Conservation (phyloP, 164 flowering plant species). For the grape (Vitis vinifera) region DNA sequence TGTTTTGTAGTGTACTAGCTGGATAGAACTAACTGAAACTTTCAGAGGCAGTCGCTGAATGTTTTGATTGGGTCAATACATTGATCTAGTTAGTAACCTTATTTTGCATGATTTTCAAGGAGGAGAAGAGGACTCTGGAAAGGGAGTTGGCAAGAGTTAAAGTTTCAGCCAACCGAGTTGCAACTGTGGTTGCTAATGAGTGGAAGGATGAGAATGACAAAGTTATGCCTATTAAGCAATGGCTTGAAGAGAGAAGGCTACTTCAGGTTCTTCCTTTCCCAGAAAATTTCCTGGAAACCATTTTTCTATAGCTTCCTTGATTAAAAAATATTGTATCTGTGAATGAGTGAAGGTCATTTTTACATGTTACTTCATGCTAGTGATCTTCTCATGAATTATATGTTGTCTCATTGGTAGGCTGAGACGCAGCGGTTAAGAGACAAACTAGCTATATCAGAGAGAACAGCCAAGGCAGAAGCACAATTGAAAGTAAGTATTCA, state of each 20-base stretch:
- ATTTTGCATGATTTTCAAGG: conserved; percentile 37
- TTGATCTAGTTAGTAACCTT: background rate
- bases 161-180: conserved; percentile 74
- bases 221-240: conserved; percentile 84
- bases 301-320: background rate
- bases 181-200: conserved; percentile 73
- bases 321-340: too few relatives aligned
- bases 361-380: background rate
- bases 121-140: conserved; percentile 72
- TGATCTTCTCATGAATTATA: background rate
- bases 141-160: conserved; percentile 76
- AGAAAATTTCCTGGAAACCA: background rate
- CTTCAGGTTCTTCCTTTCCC: conserved; percentile 51
- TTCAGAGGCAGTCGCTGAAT: background rate
- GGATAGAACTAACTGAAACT: too few relatives aligned
- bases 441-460: conserved; percentile 70
- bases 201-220: conserved; percentile 85
- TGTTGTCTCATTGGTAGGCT: conserved; percentile 42
- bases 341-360: too few relatives aligned
- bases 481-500: conserved; percentile 64
- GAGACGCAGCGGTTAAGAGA: conserved; percentile 82
- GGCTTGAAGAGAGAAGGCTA: conserved; percentile 80
- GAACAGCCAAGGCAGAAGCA: conserved; percentile 89
- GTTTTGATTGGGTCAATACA: background rate
- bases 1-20: too few relatives aligned